Evolutionary conservation across 2,329 filamentous ascomycete genomes (phyloP), one percentile per base, ranked within the genome.

Genomic region (Aspergillus oerlinghausenensis): DNA sequence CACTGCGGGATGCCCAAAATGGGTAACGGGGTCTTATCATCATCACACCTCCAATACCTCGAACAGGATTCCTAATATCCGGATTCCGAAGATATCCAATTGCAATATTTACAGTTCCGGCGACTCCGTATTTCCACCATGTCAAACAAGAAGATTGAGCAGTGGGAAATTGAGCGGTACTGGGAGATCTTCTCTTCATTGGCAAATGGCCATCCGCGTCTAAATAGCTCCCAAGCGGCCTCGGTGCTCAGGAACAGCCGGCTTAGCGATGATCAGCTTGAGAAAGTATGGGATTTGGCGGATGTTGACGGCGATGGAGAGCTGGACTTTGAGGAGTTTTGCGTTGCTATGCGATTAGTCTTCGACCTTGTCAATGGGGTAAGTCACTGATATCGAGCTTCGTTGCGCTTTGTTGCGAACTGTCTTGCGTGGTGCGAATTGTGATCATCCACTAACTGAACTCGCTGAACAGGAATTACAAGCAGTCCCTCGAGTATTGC

Each of bases 301-400:
- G 94, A 99, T 73, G 91, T 99, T 60, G 94, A 99, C 76, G 92
- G 92, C 67, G 94, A 99, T 79, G 94, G 94, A 61, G 95, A 95
- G 75, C 82, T 99, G 54, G 94, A 99, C 77, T 99, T 99, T 79
- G 94, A 99, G 78, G 94, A 99, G 81, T 99, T 99, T 75, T 99
- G 94, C 75, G 94, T 99, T 57, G 94, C 92, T 42, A 99, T 99
- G 94, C 86, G 94, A 70, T 80, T 99, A 69, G 97, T 97, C 68
- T 99, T 97, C 75, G 94, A 99, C 73, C 80, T 97, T 63, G 87
- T 99, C 66, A 99, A 99, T 70, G 94, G 94, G 67, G 90, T 95
- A 82, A 60, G 83, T 77, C 8, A 26, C n/a, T 21, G n/a, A 40
- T 25, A 38, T 47, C 6, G 52, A n/a, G 19, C 25, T 42, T 40